Conservation (phyloP, 2,329 filamentous ascomycete genomes). For the Hymenoscyphus albidus region DNA sequence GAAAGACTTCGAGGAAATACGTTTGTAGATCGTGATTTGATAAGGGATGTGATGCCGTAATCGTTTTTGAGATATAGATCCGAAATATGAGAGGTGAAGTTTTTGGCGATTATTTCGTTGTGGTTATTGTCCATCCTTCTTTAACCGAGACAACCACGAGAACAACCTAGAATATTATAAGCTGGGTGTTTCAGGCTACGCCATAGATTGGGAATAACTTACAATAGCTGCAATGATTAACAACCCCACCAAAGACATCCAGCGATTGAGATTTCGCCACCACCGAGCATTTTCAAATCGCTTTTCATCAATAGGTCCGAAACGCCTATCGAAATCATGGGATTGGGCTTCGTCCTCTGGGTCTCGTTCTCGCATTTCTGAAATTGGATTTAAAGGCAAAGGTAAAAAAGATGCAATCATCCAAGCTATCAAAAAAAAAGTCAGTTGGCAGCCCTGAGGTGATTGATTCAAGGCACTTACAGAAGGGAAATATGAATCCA, state of each 20-base stretch:
- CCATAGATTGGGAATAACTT: conserved; percentile 32
- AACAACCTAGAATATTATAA: conserved; percentile 22
- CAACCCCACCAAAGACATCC: conserved; percentile 55
- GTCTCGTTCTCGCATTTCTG: conserved; percentile 48
- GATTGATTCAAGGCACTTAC: conserved; percentile 43
- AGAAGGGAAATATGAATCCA: conserved; percentile 74
- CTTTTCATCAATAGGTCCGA: conserved; percentile 33
- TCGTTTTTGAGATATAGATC: neutral
- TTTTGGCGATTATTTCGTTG: conserved; percentile 2
- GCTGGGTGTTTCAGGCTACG: neutral
- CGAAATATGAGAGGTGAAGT: conserved; percentile 4
- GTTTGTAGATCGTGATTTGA: conserved; percentile 1
- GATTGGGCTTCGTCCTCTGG: conserved; percentile 19
- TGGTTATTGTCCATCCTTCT: conserved; percentile 20
- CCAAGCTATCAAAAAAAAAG: conserved; percentile 55
- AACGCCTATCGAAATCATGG: conserved; percentile 29
- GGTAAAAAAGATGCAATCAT: conserved; percentile 74
- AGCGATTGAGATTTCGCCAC: conserved; percentile 61
- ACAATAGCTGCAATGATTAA: conserved; percentile 53
- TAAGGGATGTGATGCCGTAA: conserved; percentile 3
- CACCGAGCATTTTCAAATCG: conserved; percentile 54
- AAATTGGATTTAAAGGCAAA: conserved; percentile 55
- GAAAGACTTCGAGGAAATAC: conserved; percentile 4
- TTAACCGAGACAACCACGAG: conserved; percentile 28
- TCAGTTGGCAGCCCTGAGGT: conserved; percentile 3